A percentile compares a stretch with the other conserved stretches of the same genome.
These are phyloP conservation scores for Diplodia scrobiculata DNA, from an alignment of 2,329 filamentous ascomycete species.

Conservation along the genomic window DNA sequence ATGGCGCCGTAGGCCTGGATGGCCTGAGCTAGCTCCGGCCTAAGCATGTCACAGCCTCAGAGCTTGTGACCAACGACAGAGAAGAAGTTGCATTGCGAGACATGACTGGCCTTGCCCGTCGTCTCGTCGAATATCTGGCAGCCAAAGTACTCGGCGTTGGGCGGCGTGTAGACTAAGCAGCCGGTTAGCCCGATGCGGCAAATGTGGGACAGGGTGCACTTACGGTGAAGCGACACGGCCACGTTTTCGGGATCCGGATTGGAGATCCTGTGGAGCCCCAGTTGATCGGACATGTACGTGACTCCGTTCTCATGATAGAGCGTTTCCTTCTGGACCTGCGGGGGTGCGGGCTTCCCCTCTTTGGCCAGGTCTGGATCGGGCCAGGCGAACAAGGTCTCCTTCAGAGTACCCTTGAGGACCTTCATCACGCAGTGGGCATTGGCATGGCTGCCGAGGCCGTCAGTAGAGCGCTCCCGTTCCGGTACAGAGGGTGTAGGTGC, in stretches of 20 bases:
- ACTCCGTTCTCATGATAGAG: slow-evolving; percentile 71
- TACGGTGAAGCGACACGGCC: slow-evolving; percentile 80
- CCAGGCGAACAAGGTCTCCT: slow-evolving; percentile 79
- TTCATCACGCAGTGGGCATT: slow-evolving; percentile 94
- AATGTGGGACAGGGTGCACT: slow-evolving; percentile 36
- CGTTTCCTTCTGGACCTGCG: slow-evolving; percentile 67
- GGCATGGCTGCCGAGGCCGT: slow-evolving; percentile 43
- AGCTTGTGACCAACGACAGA: slow-evolving; percentile 55
- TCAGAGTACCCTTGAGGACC: slow-evolving; percentile 74
- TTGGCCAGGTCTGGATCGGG: slow-evolving; percentile 56
- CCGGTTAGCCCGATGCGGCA: slow-evolving; percentile 20
- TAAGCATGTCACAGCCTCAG: slow-evolving; percentile 24
- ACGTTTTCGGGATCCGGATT: slow-evolving; percentile 72
- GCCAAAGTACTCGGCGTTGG: slow-evolving; percentile 80
- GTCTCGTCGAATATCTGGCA: slow-evolving; percentile 78
- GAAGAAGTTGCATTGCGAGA: slow-evolving; percentile 71
- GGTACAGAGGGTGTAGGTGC: slow-evolving; percentile 11
- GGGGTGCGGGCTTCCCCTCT: slow-evolving; percentile 55
- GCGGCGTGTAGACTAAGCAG: slow-evolving; percentile 74
- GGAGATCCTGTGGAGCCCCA: slow-evolving; percentile 80
- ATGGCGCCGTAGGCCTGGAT: neutral
- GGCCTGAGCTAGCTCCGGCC: neutral
- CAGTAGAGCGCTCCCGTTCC: slow-evolving; percentile 7
- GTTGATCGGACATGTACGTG: slow-evolving; percentile 86
- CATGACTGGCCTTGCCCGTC: slow-evolving; percentile 73